phyloP scores from a whole-genome alignment of 345 rosid species.

The Salix caprea region DNA sequence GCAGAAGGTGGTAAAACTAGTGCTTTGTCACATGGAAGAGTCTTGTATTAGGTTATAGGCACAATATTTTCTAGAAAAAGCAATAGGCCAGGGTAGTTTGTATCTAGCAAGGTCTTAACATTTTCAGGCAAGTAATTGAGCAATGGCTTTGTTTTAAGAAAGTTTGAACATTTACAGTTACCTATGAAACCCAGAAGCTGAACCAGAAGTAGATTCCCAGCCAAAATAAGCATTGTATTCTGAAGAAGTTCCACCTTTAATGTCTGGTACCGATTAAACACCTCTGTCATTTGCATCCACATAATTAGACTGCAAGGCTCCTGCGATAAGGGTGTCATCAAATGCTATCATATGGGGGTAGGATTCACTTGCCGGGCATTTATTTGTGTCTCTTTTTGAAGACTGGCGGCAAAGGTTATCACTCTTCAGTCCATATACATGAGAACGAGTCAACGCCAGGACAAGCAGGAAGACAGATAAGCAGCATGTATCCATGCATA shows the following conservation, averaged over 20 bases:
- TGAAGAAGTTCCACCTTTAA: constrained; percentile 33
- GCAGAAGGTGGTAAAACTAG: background rate
- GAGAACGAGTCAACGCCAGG: background rate
- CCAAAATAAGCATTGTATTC: constrained; percentile 44
- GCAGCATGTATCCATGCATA: constrained; percentile 8
- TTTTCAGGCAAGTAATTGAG: too few relatives aligned
- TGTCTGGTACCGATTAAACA: constrained; percentile 42
- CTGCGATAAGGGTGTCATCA: constrained; percentile 33
- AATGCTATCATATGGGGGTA: constrained; percentile 46
- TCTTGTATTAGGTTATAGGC: background rate
- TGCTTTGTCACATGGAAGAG: background rate
- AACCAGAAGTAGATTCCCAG: constrained; percentile 52
- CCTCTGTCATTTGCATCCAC: constrained; percentile 28
- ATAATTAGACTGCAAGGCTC: constrained; percentile 40
- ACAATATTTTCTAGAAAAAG: background rate
- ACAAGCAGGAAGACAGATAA: constrained; percentile 9
- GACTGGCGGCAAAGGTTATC: constrained; percentile 40
- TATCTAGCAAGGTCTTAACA: too few relatives aligned
- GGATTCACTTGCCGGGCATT: constrained; percentile 42
- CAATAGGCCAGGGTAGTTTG: too few relatives aligned
- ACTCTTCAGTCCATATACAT: constrained; percentile 20
- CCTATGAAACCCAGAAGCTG: constrained; percentile 49
- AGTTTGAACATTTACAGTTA: background rate
- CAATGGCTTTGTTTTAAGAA: background rate
- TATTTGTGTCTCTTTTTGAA: background rate